A percentile compares a stretch with the other conserved stretches of the same genome.
Evolutionary conservation across 805 yeast species (phyloP).

Genomic region (Monosporozyma aquatica): DNA sequence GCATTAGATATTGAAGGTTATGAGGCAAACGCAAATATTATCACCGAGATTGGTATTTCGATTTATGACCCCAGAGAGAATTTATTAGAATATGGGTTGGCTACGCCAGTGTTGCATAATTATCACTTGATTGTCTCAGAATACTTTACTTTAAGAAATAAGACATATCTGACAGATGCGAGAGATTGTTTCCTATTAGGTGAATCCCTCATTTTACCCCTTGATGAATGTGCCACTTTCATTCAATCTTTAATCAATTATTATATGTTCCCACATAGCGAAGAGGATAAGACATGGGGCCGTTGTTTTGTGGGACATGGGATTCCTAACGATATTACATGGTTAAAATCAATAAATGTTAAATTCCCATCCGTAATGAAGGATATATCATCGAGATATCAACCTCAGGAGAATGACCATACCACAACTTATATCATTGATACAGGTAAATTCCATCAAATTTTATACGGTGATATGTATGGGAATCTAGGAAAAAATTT

Average conservation of each 20-base stretch:
- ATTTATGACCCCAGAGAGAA: constrained; percentile 48
- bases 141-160: constrained; percentile 35
- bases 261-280: constrained; percentile 31
- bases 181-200: constrained; percentile 43
- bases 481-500: constrained; percentile 40
- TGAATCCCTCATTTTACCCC: constrained; percentile 34
- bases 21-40: constrained; percentile 34
- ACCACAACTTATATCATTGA: constrained; percentile 31
- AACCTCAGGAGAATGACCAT: not conserved
- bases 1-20: constrained; percentile 50
- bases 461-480: constrained; percentile 35
- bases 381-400: constrained; percentile 3
- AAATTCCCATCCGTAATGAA: constrained; percentile 28
- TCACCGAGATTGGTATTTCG: constrained; percentile 52
- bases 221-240: constrained; percentile 31
- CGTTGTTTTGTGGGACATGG: constrained; percentile 54
- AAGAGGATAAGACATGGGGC: constrained; percentile 19
- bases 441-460: constrained; percentile 38
- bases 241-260: constrained; percentile 37
- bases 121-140: constrained; percentile 41
- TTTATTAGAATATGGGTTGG: constrained; percentile 19
- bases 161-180: constrained; percentile 46
- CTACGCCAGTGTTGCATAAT: constrained; percentile 33
- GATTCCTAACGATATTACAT: constrained; percentile 45
- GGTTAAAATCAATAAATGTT: constrained; percentile 41